Conservation (phyloP, 805 yeast species). For the Candida rishiriensis region DNA sequence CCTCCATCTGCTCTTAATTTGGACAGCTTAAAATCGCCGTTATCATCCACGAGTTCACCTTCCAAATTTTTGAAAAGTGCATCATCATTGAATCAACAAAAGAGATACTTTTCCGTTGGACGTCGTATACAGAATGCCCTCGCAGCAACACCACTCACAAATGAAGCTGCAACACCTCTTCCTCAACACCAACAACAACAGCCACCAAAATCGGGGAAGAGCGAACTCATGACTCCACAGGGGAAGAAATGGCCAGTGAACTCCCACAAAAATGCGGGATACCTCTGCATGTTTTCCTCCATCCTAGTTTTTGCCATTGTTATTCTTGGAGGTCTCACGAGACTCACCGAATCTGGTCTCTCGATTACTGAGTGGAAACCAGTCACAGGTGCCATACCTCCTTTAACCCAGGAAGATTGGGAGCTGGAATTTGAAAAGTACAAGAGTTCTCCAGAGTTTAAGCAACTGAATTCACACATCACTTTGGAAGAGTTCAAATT, state of each 20-base stretch:
- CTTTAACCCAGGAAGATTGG: slow-evolving; percentile 79
- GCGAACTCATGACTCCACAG: too few species aligned
- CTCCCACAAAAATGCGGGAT: slow-evolving; percentile 64
- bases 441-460: slow-evolving; percentile 84
- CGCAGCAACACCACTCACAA: background rate
- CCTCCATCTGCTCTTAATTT: too few species aligned
- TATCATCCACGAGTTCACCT: too few species aligned
- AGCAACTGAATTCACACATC: slow-evolving; percentile 82
- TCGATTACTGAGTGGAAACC: slow-evolving; percentile 99
- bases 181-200: background rate
- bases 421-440: slow-evolving; percentile 77
- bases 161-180: slow-evolving; percentile 10
- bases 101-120: too few species aligned
- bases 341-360: slow-evolving; percentile 92
- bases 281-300: slow-evolving; percentile 85
- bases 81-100: too few species aligned
- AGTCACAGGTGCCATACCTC: slow-evolving; percentile 92
- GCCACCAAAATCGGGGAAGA: background rate
- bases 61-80: too few species aligned
- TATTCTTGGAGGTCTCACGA: slow-evolving; percentile 91
- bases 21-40: too few species aligned
- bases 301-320: slow-evolving; percentile 92
- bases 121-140: too few species aligned
- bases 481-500: slow-evolving; percentile 90
- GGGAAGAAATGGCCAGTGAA: slow-evolving; percentile 34